Evolutionary conservation across 176 grass and related monocot genomes (phyloP).

Genomic region (Saccharum officinarum): DNA sequence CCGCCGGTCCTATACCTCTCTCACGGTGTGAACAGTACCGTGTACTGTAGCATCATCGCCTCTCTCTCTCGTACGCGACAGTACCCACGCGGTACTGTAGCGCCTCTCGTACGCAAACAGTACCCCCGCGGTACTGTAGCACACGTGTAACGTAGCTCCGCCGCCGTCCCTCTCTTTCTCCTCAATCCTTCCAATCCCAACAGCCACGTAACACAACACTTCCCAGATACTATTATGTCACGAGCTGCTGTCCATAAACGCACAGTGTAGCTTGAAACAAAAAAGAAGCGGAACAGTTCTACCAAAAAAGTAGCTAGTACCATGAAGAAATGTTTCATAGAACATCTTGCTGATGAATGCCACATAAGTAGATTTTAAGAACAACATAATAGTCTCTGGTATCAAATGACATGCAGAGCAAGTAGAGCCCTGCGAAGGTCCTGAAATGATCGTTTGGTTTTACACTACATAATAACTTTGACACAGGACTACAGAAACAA

Average conservation of each 20-base stretch:
- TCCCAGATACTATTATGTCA: not conserved
- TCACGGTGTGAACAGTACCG: too few species aligned
- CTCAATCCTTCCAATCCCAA: too few species aligned
- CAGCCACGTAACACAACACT: too few species aligned
- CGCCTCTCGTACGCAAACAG: too few species aligned
- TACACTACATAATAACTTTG: not conserved
- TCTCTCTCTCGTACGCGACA: too few species aligned
- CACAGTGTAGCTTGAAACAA: not conserved
- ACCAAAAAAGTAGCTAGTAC: not conserved
- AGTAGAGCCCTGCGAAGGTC: not conserved
- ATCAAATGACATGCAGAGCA: conserved; percentile 3
- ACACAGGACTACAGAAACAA: not conserved
- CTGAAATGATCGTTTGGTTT: not conserved
- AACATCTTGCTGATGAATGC: not conserved
- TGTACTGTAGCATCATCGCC: too few species aligned
- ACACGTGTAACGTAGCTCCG: too few species aligned
- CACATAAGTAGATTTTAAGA: not conserved
- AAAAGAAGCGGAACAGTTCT: not conserved
- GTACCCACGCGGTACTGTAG: too few species aligned
- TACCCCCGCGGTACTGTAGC: too few species aligned
- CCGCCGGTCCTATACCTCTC: too few species aligned
- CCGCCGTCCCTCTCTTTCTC: too few species aligned
- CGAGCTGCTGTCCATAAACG: not conserved
- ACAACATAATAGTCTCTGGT: not conserved
- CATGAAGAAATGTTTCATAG: not conserved